Percentiles rank a stretch among this genome's conserved stretches.
Evolutionary conservation across 2,329 filamentous ascomycete genomes (phyloP).

Genomic region (Aspergillus felis): DNA sequence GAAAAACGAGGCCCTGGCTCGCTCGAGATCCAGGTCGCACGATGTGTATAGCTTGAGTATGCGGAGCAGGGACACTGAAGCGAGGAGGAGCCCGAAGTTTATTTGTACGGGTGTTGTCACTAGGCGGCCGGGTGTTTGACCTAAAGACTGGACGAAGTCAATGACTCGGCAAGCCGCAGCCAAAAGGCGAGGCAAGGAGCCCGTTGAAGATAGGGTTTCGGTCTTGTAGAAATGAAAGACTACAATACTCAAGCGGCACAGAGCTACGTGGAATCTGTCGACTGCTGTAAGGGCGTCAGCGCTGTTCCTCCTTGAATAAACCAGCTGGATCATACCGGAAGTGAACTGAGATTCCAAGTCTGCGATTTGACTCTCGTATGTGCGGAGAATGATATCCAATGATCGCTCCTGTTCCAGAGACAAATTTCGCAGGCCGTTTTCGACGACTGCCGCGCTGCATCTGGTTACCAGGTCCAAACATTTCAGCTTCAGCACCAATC

Average conservation of each 20-base stretch:
- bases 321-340: slow-evolving; percentile 22
- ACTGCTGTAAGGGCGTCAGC: slow-evolving; percentile 20
- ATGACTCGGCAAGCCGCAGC: slow-evolving; percentile 29
- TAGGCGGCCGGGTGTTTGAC: slow-evolving; percentile 16
- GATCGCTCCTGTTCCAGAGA: slow-evolving; percentile 35
- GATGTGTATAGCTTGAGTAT: slow-evolving; percentile 36
- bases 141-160: slow-evolving; percentile 23
- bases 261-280: slow-evolving; percentile 25
- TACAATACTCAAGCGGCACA: slow-evolving; percentile 33
- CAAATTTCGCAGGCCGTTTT: slow-evolving; percentile 39
- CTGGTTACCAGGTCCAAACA: slow-evolving; percentile 35
- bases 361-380: slow-evolving; percentile 34
- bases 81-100: slow-evolving; percentile 27
- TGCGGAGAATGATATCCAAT: slow-evolving; percentile 34
- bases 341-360: slow-evolving; percentile 32
- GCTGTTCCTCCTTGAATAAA: background rate
- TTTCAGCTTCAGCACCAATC: slow-evolving; percentile 34
- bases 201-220: slow-evolving; percentile 23
- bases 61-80: slow-evolving; percentile 31
- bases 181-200: slow-evolving; percentile 24
- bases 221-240: slow-evolving; percentile 36
- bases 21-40: slow-evolving; percentile 29
- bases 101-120: slow-evolving; percentile 26
- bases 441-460: slow-evolving; percentile 33
- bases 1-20: slow-evolving; percentile 34